Conservation (phyloP, 1,284 basidiomycete species). For the Malassezia restricta region DNA sequence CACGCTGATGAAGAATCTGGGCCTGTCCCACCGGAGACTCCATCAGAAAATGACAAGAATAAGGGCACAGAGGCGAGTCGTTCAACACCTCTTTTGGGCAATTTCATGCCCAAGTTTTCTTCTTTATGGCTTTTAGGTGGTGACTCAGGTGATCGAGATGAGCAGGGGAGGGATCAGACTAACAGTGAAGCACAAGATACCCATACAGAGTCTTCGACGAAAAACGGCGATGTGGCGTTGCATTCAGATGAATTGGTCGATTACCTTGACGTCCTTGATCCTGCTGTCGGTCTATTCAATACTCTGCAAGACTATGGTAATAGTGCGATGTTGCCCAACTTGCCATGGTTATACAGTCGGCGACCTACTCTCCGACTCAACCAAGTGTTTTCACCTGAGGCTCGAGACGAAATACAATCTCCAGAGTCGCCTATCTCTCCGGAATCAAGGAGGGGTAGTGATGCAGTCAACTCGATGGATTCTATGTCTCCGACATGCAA, state of each 20-base stretch:
- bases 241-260: constrained; percentile 33
- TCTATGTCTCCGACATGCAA: not conserved
- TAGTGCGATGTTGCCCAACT: constrained; percentile 60
- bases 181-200: too few relatives aligned
- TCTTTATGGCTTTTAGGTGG: too few relatives aligned
- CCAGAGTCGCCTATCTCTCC: not conserved
- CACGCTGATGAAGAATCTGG: too few relatives aligned
- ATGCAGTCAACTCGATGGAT: not conserved
- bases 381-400: not conserved
- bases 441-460: not conserved
- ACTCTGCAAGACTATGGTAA: constrained; percentile 66
- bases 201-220: too few relatives aligned
- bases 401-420: not conserved
- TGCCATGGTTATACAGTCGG: constrained; percentile 56
- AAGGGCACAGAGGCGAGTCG: too few relatives aligned
- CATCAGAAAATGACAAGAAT: too few relatives aligned
- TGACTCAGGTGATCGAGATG: too few relatives aligned
- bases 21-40: too few relatives aligned
- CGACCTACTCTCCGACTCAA: constrained; percentile 57
- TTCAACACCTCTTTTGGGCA: too few relatives aligned
- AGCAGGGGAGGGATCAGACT: too few relatives aligned
- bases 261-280: constrained; percentile 61
- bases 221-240: constrained; percentile 1
- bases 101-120: too few relatives aligned
- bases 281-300: constrained; percentile 60